Base-by-base conservation (phyloP, 768 basidiomycete genomes). In the Panaeolus papilionaceus region DNA sequence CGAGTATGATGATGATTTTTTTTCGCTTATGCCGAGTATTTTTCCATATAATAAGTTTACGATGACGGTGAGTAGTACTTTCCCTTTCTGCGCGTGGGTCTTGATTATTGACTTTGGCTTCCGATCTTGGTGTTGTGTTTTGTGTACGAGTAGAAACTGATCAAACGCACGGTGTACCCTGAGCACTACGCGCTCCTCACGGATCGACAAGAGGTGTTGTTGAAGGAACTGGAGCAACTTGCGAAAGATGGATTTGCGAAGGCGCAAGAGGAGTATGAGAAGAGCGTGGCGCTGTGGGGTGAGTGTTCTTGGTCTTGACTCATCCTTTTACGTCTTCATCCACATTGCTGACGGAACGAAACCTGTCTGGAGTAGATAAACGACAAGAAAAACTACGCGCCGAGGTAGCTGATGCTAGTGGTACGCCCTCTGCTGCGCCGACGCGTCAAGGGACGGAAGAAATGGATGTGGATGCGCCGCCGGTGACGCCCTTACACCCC, bases 21-120 rank as follows among this genome's bases (percentile, higher is more conserved):
- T 97, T 80, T 90, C 88, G 72, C 82, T 92, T 20, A 92, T 98
- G 88, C 94, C 96, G 0, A 83, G 79, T 26, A 77, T 97, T 44
- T 95, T 99, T 73, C 95, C 95, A 0, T 99, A 98, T 75, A 99
- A 99, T 80, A 90, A 91, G 70, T 99, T 93, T 76, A 97, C 94
- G 0, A 95, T 98, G 90, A 92, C 86, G 63, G 91, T 93, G 65
- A 63, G 90, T 83, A 18, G 37, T 44, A 18, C 7, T 47, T 37
- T 23, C 23, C 23, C 23, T 23, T 23, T 23, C 23, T 23, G 23
- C 23, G 23, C 23, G 23, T 23, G 23, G 23, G 23, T 23, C 23
- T 23, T 23, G 23, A 23, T 23, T 23, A 23, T 23, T 23, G 23
- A 23, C 23, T 23, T 23, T 23, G 23, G 23, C 23, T 23, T 23